Evolutionary conservation across 345 rosid genomes (phyloP), one percentile per base, ranked within the genome.

Genomic region (Sisymbrium altissimum): DNA sequence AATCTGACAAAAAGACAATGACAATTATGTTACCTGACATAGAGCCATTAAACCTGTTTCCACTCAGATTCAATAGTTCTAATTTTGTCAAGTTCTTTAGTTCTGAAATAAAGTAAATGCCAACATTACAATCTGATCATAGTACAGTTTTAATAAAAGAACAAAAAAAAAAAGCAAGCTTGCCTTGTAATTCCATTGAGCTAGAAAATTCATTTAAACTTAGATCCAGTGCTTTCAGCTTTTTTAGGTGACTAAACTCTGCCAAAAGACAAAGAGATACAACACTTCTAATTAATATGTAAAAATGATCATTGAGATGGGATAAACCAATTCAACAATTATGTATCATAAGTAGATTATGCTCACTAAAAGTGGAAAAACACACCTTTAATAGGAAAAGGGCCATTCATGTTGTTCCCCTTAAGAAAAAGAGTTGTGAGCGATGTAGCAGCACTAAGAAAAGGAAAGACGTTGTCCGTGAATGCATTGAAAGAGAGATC

Each of bases 161-260:
- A 49, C 10, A 49, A 6, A 14, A 29, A 27, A 54, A 50, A 29
- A 7, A 0, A 40, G 17, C 7, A 46, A 19, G 36, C 75, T 61
- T 71, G 9, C 68, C 60, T 70, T 70, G 48, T 8, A 45, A 14
- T 46, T 45, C 57, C 56, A 46, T 19, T 33, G 58, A 70, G n/a
- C 33, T 9, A 56, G 23, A 57, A 44, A 69, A 33, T 0, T 18
- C 2, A 23, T 35, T 59, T 1, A 2, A 17, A 35, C 74, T 59
- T 19, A 70, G 48, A 70, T 70, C 74, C 5, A 70, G 64, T 43
- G 68, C 41, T 39, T 52, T 50, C n/a, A 75, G 58, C 21, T 14
- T 61, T 9, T 17, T 21, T 2, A 75, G 7, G 14, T 17, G 17
- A 30, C 15, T 8, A 0, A 59, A 46, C 8, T 23, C 67, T 59